Base-by-base conservation (phyloP, 768 basidiomycete species). In the Sporobolomyces phaffii region DNA sequence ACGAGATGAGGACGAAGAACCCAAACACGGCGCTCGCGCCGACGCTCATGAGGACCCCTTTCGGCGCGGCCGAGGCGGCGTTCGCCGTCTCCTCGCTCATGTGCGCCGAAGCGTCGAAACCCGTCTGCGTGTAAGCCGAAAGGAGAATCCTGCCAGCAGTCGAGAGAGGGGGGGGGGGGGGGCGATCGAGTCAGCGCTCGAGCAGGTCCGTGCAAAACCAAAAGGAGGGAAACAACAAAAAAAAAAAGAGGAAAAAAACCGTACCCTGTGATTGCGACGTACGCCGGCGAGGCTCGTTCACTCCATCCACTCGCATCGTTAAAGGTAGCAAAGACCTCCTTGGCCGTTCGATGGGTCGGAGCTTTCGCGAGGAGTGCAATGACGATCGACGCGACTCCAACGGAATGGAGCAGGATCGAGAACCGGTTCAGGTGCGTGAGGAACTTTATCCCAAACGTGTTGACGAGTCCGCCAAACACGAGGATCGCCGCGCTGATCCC, bases 51-150 rank as follows among this genome's bases (percentile, higher is more conserved):
- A 83, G 82, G 14, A 76, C 69, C 3, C 75, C 75, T 1, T 59
- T 15, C 0, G 75, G 74, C 83, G 85, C 36, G 81, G 62, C 48
- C 1, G 47, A 34, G 3, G 68, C 84, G 1, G 85, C 85, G 72
- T 83, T 87, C 52, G 78, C 83, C 0, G 88, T 90, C 77, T 90
- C 88, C 77, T 89, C 88, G 0, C 86, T 86, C 86, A 87, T 86
- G 84, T 86, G 52, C 82, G 75, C 86, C 83, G 54, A 62, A 20
- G 87, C 87, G 73, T 89, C 87, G 74, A 87, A 89, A 15, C 56
- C 43, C 29, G 41, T 45, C 9, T 13, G 24, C 5, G 40, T 57
- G 40, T 41, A 28, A 3, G 5, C 7, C 17, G 40, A n/a, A 31
- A 58, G 20, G 20, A 33, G 4, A 28, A 28, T 28, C 6, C 40